These are phyloP conservation scores for Xylogone sp. DNA, from an alignment of 2,329 filamentous ascomycete genomes.

Conservation along the genomic window DNA sequence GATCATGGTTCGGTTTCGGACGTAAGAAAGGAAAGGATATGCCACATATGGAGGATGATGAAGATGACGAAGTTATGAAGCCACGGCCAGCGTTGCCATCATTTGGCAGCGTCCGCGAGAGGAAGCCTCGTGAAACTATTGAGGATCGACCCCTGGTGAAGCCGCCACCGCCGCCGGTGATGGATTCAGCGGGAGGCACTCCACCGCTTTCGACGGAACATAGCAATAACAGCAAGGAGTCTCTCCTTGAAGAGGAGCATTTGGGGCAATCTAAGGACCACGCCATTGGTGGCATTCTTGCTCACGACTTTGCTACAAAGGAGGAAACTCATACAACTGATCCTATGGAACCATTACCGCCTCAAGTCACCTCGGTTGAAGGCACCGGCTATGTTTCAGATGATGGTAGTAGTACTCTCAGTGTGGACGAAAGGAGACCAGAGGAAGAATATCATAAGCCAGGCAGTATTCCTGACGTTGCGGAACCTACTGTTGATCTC, in stretches of 20 bases:
- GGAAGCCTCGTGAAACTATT: constrained; percentile 45
- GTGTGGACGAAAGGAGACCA: constrained; percentile 30
- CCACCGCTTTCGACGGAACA: neutral
- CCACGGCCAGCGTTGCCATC: constrained; percentile 70
- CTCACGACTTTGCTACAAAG: constrained; percentile 49
- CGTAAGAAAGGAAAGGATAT: constrained; percentile 48
- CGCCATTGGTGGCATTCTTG: constrained; percentile 51
- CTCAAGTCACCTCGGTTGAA: constrained; percentile 67
- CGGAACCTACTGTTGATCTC: neutral
- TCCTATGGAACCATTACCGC: constrained; percentile 63
- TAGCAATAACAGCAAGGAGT: neutral
- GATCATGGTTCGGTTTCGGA: constrained; percentile 50
- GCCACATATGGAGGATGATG: constrained; percentile 51
- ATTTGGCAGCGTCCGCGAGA: constrained; percentile 70
- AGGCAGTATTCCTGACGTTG: neutral
- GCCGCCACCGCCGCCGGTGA: constrained; percentile 39
- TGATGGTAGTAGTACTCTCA: constrained; percentile 40
- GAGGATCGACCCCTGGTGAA: constrained; percentile 56
- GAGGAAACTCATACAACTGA: constrained; percentile 54
- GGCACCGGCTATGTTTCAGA: constrained; percentile 61
- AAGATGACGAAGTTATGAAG: constrained; percentile 67
- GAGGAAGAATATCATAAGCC: neutral
- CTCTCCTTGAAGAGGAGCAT: constrained; percentile 14
- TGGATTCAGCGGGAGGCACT: constrained; percentile 17
- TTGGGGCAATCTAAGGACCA: constrained; percentile 53